Evolutionary conservation across 2,329 filamentous ascomycete species (phyloP), one percentile per base, ranked within the genome.

Genomic region (Rhinocladiella similis): DNA sequence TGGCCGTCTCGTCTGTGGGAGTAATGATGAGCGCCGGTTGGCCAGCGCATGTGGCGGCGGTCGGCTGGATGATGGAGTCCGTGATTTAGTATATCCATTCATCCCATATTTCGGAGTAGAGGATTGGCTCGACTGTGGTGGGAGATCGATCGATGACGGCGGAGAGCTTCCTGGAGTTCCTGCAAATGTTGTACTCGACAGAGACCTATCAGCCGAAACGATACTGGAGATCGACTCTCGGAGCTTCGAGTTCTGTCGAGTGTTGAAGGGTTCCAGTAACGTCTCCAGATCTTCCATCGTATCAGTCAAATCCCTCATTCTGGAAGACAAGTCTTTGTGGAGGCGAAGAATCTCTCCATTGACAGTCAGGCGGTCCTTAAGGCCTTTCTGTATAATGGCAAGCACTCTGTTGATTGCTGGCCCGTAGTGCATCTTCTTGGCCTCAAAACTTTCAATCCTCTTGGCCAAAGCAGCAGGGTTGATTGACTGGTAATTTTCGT

Each of bases 161-260:
- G 87, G 86, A 3, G 86, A 89, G 74, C 84, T 90, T 45, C 86
- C 84, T 0, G 87, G 87, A 0, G 87, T 90, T 33, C 87, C 90
- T 45, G 85, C 74, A 46, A 83, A 82, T 66, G 89, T 93, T 60
- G 81, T 86, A 9, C 83, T 75, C 2, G 86, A 83, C 1, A 89
- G 91, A 50, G 84, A 82, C 18, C 64, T 61, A 68, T 95, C 91
- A 63, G 89, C 89, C 1, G 90, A 95, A 3, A 96, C 79, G 72
- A 97, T 90, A 65, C 90, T 97, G 0, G 92, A 97, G 54, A 97
- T 88, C 0, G 93, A 97, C 71, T 97, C 93, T 46, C 93, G 84
- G 47, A 97, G 79, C 65, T 93, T 89, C 68, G 91, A 89, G 50
- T 83, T 85, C 62, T 81, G 82, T 56, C 75, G 73, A 41, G 79